These are phyloP conservation scores for Leishmania aethiopica DNA, from an alignment of 208 protist species.

Conservation along the genomic window DNA sequence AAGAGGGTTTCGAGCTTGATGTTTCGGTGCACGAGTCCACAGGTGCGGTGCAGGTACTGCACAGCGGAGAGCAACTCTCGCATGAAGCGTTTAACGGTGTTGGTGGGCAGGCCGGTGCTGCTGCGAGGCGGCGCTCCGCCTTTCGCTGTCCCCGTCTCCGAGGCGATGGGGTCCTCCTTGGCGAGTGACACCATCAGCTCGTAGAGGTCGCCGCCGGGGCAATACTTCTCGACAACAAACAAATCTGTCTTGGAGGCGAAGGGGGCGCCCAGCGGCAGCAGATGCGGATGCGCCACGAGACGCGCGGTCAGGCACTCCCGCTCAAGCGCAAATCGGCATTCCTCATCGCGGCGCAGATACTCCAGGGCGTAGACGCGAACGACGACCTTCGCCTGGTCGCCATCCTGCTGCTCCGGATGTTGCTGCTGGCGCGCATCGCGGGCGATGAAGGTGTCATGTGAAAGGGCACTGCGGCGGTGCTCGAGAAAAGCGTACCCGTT, in stretches of 20 bases:
- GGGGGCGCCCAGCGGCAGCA: slow-evolving; percentile 32
- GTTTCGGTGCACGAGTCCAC: slow-evolving; percentile 71
- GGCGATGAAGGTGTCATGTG: slow-evolving; percentile 72
- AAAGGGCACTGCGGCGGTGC: slow-evolving; percentile 45
- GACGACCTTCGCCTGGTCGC: slow-evolving; percentile 37
- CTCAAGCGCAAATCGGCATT: slow-evolving; percentile 59
- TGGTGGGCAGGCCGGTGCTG: slow-evolving; percentile 16
- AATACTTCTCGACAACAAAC: slow-evolving; percentile 62
- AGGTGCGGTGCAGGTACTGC: slow-evolving; percentile 53
- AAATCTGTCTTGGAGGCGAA: slow-evolving; percentile 66
- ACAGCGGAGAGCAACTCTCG: slow-evolving; percentile 61
- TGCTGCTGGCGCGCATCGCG: not conserved
- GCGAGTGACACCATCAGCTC: slow-evolving; percentile 38
- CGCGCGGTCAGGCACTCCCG: slow-evolving; percentile 51
- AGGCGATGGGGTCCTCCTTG: not conserved
- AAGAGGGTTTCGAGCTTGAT: slow-evolving; percentile 81
- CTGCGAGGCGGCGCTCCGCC: not conserved
- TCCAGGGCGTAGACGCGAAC: slow-evolving; percentile 73
- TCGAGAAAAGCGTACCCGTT: slow-evolving; percentile 56
- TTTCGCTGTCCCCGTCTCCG: not conserved
- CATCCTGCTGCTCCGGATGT: not conserved
- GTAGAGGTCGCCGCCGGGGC: slow-evolving; percentile 63
- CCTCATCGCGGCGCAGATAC: slow-evolving; percentile 46
- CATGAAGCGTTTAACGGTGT: slow-evolving; percentile 40
- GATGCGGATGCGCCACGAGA: slow-evolving; percentile 46